Percentiles rank a stretch among this genome's conserved stretches.
Conservation (phyloP, 2,329 filamentous ascomycete genomes). For the Ophiostoma novo-ulmi region DNA sequence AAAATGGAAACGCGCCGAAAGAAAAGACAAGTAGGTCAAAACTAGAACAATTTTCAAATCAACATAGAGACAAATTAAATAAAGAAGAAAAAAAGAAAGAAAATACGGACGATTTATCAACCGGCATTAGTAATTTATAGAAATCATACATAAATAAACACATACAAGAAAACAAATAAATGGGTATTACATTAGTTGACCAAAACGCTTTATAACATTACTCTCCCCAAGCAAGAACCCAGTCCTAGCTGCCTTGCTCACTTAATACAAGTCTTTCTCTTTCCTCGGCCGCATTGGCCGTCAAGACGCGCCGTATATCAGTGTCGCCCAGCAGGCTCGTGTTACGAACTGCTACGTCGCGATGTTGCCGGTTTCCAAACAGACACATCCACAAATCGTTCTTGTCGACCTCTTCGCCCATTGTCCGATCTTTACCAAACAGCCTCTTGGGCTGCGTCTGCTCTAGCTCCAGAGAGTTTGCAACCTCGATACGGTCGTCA, state of each 20-base stretch:
- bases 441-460: conserved; percentile 64
- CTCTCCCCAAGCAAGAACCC: background rate
- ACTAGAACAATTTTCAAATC: too few relatives aligned
- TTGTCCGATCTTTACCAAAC: conserved; percentile 62
- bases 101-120: too few relatives aligned
- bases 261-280: conserved; percentile 26
- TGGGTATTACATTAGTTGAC: background rate
- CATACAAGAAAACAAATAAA: background rate
- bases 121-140: too few relatives aligned
- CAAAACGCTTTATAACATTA: background rate
- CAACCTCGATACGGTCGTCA: conserved; percentile 66
- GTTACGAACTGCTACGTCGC: background rate
- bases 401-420: conserved; percentile 73
- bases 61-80: too few relatives aligned
- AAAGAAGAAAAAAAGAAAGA: too few relatives aligned
- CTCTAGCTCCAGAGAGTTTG: conserved; percentile 79
- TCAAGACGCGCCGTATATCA: conserved; percentile 37
- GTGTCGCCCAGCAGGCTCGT: conserved; percentile 22
- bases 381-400: conserved; percentile 84
- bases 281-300: conserved; percentile 42
- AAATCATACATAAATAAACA: background rate
- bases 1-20: background rate
- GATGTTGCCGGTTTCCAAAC: conserved; percentile 55
- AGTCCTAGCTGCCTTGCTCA: background rate
- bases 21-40: background rate